These are phyloP conservation scores for Nectriaceae sp. DNA, from an alignment of 2,329 filamentous ascomycete genomes.

Conservation along the genomic window DNA sequence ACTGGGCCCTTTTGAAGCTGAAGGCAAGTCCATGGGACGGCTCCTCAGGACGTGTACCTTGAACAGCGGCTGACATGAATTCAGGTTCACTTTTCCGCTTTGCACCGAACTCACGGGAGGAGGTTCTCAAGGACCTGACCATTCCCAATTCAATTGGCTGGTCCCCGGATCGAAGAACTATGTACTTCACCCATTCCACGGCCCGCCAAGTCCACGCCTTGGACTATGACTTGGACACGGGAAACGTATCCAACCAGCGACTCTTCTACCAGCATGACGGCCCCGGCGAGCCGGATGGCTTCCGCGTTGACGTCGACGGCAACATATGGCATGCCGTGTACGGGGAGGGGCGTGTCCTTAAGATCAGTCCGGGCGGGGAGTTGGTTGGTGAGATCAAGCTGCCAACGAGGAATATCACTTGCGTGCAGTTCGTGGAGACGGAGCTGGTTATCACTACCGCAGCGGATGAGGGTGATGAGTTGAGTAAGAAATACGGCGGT, in stretches of 20 bases:
- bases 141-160: conserved; percentile 88
- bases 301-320: conserved; percentile 81
- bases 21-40: conserved; percentile 46
- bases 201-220: conserved; percentile 70
- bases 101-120: conserved; percentile 58
- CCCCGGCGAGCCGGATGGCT: conserved; percentile 76
- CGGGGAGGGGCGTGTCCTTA: conserved; percentile 73
- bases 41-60: not conserved
- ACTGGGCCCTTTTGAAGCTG: conserved; percentile 57
- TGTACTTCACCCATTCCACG: conserved; percentile 84
- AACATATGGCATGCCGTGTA: conserved; percentile 89
- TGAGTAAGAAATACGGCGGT: conserved; percentile 66
- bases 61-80: not conserved
- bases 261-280: conserved; percentile 72
- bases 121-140: conserved; percentile 63
- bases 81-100: conserved; percentile 75
- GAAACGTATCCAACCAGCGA: conserved; percentile 66
- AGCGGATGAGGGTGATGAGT: conserved; percentile 61
- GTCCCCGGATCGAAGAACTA: conserved; percentile 69
- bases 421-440: conserved; percentile 75
- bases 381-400: conserved; percentile 74
- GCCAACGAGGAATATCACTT: conserved; percentile 80
- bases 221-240: conserved; percentile 69
- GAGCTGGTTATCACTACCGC: conserved; percentile 81
- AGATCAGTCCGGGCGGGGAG: conserved; percentile 69